Evolutionary conservation across 2,329 filamentous ascomycete genomes (phyloP).

Genomic region (Microdochium bolleyi): DNA sequence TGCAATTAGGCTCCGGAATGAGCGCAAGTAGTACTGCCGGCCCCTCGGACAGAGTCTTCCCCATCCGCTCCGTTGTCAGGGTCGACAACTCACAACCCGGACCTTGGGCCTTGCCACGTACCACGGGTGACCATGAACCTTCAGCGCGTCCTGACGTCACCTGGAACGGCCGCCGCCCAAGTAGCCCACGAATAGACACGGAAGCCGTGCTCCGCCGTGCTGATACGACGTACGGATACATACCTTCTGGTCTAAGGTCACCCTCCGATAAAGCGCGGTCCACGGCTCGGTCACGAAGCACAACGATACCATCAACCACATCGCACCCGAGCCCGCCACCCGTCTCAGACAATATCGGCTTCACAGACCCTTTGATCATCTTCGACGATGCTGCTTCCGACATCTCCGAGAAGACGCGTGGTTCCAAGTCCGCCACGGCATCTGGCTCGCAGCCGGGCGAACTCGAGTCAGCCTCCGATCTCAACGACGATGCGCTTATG

Average conservation of each 20-base stretch:
- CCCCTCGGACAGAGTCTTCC: slow-evolving; percentile 59
- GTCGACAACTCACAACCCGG: slow-evolving; percentile 45
- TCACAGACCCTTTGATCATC: slow-evolving; percentile 7
- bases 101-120: slow-evolving; percentile 19
- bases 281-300: slow-evolving; percentile 3
- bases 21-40: slow-evolving; percentile 21
- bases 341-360: slow-evolving; percentile 1
- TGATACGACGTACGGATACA: slow-evolving; percentile 7
- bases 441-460: neutral
- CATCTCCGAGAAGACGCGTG: slow-evolving; percentile 11
- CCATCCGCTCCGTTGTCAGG: slow-evolving; percentile 72
- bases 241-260: slow-evolving; percentile 5
- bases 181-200: slow-evolving; percentile 18
- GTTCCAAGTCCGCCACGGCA: slow-evolving; percentile 1
- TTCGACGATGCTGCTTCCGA: slow-evolving; percentile 17
- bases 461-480: slow-evolving; percentile 2
- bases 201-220: slow-evolving; percentile 9
- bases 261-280: slow-evolving; percentile 5
- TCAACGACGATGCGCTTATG: slow-evolving; percentile 36
- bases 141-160: slow-evolving; percentile 20
- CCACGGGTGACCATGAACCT: slow-evolving; percentile 27
- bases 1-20: slow-evolving; percentile 22
- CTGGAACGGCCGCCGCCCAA: slow-evolving; percentile 22
- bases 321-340: slow-evolving; percentile 7
- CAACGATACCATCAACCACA: slow-evolving; percentile 6